A percentile compares a stretch with the other conserved stretches of the same genome.
Evolutionary conservation across 208 protist species (phyloP).

Genomic region (Acanthamoeba healyi): DNA sequence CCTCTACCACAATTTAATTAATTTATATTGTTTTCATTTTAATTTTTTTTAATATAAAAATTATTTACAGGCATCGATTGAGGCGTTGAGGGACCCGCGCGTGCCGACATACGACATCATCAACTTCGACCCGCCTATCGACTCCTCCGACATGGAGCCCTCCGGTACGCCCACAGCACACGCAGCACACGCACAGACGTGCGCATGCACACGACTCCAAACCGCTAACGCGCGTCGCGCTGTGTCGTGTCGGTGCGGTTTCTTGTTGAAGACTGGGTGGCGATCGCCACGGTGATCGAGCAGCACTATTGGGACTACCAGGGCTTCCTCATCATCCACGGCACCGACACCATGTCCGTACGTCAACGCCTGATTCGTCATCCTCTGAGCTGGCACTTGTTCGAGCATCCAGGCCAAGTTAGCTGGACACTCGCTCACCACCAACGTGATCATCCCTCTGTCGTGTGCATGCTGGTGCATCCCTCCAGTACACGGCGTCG

Average conservation of each 20-base stretch:
- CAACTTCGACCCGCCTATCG: slow-evolving; percentile 34
- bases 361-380: background rate
- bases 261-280: background rate
- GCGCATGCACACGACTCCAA: background rate
- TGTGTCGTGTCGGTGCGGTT: no score
- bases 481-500: no score
- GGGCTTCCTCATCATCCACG: background rate
- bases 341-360: slow-evolving; percentile 11
- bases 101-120: slow-evolving; percentile 44
- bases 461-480: background rate
- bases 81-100: background rate
- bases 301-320: background rate
- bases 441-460: background rate
- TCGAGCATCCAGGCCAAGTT: no score
- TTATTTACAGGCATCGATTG: background rate
- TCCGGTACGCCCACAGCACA: background rate
- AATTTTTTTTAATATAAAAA: background rate
- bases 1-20: background rate
- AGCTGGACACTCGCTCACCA: no score
- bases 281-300: no score
- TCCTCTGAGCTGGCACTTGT: no score
- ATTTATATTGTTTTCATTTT: background rate
- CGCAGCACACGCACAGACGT: background rate
- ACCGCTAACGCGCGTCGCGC: background rate
- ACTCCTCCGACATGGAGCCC: slow-evolving; percentile 62